Conservation (phyloP, 192 early-diverging fungal species). For the Anaeromyces robustus region DNA sequence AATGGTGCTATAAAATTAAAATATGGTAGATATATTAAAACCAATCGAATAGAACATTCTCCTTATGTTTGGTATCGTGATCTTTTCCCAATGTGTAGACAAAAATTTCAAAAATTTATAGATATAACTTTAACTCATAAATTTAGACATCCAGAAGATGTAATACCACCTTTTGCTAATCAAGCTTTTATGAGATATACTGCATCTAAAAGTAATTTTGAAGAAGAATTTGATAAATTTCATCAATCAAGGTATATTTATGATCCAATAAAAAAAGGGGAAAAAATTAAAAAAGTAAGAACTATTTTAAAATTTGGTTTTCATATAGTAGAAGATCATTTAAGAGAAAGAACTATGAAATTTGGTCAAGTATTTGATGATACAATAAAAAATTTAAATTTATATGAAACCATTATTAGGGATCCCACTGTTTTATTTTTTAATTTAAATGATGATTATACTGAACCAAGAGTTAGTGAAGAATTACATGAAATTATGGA, state of each 20-base stretch:
- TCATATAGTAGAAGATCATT: background rate
- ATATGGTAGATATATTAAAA: background rate
- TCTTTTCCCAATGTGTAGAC: background rate
- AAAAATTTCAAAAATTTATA: background rate
- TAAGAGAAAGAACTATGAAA: background rate
- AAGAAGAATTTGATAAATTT: background rate
- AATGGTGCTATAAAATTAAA: background rate
- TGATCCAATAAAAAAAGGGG: background rate
- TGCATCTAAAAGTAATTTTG: background rate
- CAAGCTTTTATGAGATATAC: background rate
- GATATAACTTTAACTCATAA: background rate
- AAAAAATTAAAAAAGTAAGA: background rate
- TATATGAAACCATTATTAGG: background rate
- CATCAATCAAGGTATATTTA: background rate
- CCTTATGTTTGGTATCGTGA: background rate
- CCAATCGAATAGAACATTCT: background rate
- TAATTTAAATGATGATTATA: background rate
- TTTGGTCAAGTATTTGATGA: background rate
- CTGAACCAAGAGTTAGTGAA: background rate
- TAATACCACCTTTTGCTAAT: background rate
- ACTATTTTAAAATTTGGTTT: background rate
- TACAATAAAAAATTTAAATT: background rate
- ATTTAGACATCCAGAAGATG: background rate
- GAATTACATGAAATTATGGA: background rate
- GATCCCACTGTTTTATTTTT: background rate